These are phyloP conservation scores for Umbilicus rupestris DNA, from an alignment of 164 flowering plant genomes.

Conservation along the genomic window DNA sequence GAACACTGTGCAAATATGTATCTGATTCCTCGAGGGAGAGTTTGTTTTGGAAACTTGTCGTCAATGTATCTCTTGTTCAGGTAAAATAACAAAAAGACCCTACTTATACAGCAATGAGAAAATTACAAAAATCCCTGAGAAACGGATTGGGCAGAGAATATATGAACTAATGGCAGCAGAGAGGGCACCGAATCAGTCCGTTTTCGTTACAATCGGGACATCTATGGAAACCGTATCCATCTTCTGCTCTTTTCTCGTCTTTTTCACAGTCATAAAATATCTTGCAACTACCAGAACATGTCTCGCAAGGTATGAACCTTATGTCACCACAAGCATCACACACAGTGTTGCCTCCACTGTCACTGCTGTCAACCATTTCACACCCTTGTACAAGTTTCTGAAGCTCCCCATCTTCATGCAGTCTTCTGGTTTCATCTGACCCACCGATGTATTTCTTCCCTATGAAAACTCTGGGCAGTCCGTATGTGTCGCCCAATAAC, in stretches of 20 bases:
- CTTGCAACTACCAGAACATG: slow-evolving; percentile 87
- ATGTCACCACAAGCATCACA: slow-evolving; percentile 84
- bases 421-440: slow-evolving; percentile 48
- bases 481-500: slow-evolving; percentile 34
- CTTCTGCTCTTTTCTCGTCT: slow-evolving; percentile 21
- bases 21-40: neutral
- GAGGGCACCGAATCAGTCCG: slow-evolving; percentile 64
- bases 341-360: slow-evolving; percentile 16
- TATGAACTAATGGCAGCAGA: slow-evolving; percentile 39
- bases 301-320: slow-evolving; percentile 80
- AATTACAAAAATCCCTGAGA: slow-evolving; percentile 8
- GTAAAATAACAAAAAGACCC: neutral
- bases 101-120: neutral
- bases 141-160: neutral
- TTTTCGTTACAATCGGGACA: slow-evolving; percentile 91
- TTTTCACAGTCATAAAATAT: slow-evolving; percentile 29
- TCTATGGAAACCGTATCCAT: slow-evolving; percentile 35
- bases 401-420: slow-evolving; percentile 75
- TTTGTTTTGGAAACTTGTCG: too few relatives aligned
- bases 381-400: slow-evolving; percentile 52
- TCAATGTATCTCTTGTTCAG: neutral
- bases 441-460: slow-evolving; percentile 65
- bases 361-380: slow-evolving; percentile 30
- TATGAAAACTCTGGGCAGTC: slow-evolving; percentile 65
- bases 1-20: neutral